These are phyloP conservation scores for Flaveria trinervia DNA, from an alignment of 129 eudicot genomes.

Conservation along the genomic window DNA sequence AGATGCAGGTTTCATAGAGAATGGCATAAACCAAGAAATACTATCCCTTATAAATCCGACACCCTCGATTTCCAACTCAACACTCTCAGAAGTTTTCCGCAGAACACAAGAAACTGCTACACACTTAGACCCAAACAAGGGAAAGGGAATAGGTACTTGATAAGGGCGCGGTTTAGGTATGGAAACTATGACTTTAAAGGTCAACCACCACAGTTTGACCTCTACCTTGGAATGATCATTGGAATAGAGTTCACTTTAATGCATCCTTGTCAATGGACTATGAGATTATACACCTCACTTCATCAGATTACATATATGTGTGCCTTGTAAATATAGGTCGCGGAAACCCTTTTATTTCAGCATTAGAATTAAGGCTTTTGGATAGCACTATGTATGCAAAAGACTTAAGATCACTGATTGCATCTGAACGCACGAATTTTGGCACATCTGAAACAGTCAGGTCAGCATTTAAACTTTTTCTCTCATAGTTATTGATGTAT, in stretches of 20 bases:
- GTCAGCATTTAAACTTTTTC: constrained; percentile 14
- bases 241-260: constrained; percentile 33
- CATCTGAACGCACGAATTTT: background rate
- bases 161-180: constrained; percentile 45
- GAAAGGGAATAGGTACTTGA: constrained; percentile 33
- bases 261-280: background rate
- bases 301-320: constrained; percentile 41
- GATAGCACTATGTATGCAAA: constrained; percentile 14
- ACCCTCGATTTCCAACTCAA: constrained; percentile 1
- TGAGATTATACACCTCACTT: constrained; percentile 47
- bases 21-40: constrained; percentile 25
- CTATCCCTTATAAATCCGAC: background rate
- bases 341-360: constrained; percentile 44
- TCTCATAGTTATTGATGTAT: background rate
- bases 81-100: constrained; percentile 52
- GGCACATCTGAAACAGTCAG: constrained; percentile 22
- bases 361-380: constrained; percentile 41
- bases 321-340: constrained; percentile 43
- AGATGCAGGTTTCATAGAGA: constrained; percentile 36
- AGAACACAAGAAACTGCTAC: constrained; percentile 53
- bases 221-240: constrained; percentile 47
- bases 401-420: constrained; percentile 12
- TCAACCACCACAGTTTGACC: constrained; percentile 40
- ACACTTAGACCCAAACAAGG: constrained; percentile 39
- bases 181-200: constrained; percentile 49